These are phyloP conservation scores for Pichia californica DNA, from an alignment of 805 yeast species.

Conservation along the genomic window DNA sequence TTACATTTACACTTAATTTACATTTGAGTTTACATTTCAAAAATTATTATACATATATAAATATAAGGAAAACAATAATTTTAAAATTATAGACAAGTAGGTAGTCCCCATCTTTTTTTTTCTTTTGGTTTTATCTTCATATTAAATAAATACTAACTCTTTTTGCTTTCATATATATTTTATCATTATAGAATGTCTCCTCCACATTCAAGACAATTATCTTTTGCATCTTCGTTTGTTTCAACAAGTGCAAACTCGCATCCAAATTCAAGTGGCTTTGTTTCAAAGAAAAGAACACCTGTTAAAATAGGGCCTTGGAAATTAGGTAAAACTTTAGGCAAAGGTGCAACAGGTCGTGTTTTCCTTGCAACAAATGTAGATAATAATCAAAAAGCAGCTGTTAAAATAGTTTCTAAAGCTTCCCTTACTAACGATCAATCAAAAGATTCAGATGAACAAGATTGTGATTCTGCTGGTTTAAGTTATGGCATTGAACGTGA, in stretches of 20 bases:
- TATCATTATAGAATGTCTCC: conserved; percentile 23
- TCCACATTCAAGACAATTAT: conserved; percentile 51
- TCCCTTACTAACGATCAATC: conserved; percentile 33
- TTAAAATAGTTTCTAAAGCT: conserved; percentile 89
- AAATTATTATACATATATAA: too few species aligned
- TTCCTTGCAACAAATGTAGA: conserved; percentile 80
- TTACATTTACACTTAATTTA: too few species aligned
- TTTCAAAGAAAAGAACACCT: conserved; percentile 29
- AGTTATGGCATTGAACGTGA: conserved; percentile 86
- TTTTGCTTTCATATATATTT: too few species aligned
- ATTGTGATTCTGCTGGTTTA: conserved; percentile 47
- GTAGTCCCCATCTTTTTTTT: too few species aligned
- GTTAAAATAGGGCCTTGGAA: conserved; percentile 88
- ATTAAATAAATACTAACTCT: neutral
- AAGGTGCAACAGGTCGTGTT: conserved; percentile 96
- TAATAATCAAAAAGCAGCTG: conserved; percentile 90
- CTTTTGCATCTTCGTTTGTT: conserved; percentile 52
- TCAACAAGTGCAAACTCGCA: conserved; percentile 16
- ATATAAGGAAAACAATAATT: too few species aligned
- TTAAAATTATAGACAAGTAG: too few species aligned
- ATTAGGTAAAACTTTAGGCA: conserved; percentile 86
- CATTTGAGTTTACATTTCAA: too few species aligned
- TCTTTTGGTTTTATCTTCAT: too few species aligned
- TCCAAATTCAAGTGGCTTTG: neutral
- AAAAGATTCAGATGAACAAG: conserved; percentile 28